A percentile compares a stretch with the other conserved stretches of the same genome.
Conservation (phyloP, 2,329 filamentous ascomycete genomes). For the Penicillium oxalicum region DNA sequence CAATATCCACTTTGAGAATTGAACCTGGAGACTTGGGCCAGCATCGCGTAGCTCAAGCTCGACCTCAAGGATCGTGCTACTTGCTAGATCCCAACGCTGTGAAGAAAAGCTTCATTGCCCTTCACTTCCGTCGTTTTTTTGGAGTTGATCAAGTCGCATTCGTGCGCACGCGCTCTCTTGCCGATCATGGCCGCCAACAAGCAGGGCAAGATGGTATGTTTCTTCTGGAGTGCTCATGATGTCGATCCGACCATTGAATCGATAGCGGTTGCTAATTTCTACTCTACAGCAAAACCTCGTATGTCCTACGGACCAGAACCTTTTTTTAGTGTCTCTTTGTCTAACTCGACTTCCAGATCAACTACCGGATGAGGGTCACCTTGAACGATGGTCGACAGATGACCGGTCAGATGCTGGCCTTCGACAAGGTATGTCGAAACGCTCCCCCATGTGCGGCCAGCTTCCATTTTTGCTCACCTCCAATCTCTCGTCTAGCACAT, state of each 20-base stretch:
- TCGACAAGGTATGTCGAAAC: slow-evolving; percentile 69
- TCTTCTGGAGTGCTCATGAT: slow-evolving; percentile 8
- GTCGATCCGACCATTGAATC: too few species aligned
- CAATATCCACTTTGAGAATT: slow-evolving; percentile 9
- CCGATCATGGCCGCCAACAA: slow-evolving; percentile 65
- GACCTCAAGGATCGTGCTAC: slow-evolving; percentile 14
- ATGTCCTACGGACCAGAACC: slow-evolving; percentile 31
- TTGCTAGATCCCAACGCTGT: slow-evolving; percentile 11
- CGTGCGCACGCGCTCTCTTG: slow-evolving; percentile 34
- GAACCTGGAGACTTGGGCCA: slow-evolving; percentile 6
- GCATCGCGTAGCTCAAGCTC: slow-evolving; percentile 15
- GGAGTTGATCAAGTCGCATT: slow-evolving; percentile 38
- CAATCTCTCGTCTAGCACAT: slow-evolving; percentile 63
- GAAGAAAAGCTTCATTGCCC: slow-evolving; percentile 18
- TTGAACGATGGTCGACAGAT: slow-evolving; percentile 93
- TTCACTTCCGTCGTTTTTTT: slow-evolving; percentile 26
- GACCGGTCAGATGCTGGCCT: slow-evolving; percentile 96
- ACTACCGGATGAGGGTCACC: slow-evolving; percentile 97
- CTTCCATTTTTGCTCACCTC: slow-evolving; percentile 3
- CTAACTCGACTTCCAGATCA: slow-evolving; percentile 68
- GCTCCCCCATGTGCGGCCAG: slow-evolving; percentile 5
- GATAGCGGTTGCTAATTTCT: slow-evolving; percentile 48
- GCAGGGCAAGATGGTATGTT: slow-evolving; percentile 98
- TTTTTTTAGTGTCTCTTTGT: not conserved
- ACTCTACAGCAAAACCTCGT: slow-evolving; percentile 57